A percentile compares a stretch with the other conserved stretches of the same genome.
These are phyloP conservation scores for Tricladium varicosporioides DNA, from an alignment of 2,329 filamentous ascomycete species.

Conservation along the genomic window DNA sequence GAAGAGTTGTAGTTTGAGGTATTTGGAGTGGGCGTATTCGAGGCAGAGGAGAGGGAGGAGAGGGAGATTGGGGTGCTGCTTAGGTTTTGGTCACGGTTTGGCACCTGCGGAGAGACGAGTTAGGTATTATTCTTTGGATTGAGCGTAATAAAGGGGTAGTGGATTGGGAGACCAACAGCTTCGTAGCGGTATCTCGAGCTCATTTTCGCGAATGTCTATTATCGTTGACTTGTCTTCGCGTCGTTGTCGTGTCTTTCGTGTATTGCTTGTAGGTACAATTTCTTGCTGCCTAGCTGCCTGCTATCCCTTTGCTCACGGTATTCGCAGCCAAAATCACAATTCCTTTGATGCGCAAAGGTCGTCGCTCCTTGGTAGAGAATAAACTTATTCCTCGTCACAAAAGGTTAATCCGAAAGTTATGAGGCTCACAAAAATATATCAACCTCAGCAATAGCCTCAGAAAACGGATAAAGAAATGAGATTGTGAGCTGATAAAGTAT, in stretches of 20 bases:
- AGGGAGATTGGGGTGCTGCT: background rate
- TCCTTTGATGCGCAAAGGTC: background rate
- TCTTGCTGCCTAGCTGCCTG: background rate
- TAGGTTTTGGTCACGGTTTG: background rate
- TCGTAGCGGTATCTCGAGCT: constrained; percentile 26
- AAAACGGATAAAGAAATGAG: background rate
- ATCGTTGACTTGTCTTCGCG: background rate
- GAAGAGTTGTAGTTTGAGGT: constrained; percentile 4
- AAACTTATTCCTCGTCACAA: background rate
- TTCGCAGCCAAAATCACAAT: background rate
- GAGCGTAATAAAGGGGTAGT: background rate
- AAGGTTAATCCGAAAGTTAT: background rate
- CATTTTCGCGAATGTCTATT: constrained; percentile 18
- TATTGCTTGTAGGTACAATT: background rate
- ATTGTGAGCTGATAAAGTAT: background rate
- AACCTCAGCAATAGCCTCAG: background rate
- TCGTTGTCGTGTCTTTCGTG: too few species aligned
- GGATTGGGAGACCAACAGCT: constrained; percentile 17
- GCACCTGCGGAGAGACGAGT: background rate
- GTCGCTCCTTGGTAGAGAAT: background rate
- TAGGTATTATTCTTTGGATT: background rate
- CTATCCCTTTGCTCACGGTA: background rate
- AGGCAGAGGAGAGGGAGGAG: background rate
- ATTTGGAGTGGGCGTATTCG: background rate
- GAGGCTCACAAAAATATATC: background rate